Conservation (phyloP, 23 red algal genomes). For the Gracilariopsis chorda region DNA sequence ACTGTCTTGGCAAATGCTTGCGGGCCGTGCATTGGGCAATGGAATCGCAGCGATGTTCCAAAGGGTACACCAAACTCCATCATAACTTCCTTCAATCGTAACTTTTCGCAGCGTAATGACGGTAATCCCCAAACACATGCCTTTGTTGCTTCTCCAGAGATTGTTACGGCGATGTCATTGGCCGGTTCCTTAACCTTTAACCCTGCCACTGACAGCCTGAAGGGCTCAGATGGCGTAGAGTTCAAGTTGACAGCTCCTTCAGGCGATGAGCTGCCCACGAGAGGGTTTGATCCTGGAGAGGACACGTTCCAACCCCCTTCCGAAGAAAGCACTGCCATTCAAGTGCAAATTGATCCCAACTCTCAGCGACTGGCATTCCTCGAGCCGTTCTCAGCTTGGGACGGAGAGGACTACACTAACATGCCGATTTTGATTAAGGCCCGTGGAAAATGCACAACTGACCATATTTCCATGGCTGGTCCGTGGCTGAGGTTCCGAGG, state of each 20-base stretch:
- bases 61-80: constrained; percentile 98
- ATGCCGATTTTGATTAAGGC: constrained; percentile 96
- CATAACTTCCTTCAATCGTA: constrained; percentile 97
- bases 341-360: constrained; percentile 51
- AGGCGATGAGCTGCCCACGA: constrained; percentile 87
- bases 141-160: constrained; percentile 95
- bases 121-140: constrained; percentile 97
- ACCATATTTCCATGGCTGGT: constrained; percentile 99
- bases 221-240: constrained; percentile 68
- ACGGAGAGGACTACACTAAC: constrained; percentile 90
- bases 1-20: constrained; percentile 97
- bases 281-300: constrained; percentile 91
- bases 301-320: constrained; percentile 95
- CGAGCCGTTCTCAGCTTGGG: constrained; percentile 87
- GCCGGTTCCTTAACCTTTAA: constrained; percentile 93
- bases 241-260: constrained; percentile 79
- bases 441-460: constrained; percentile 97
- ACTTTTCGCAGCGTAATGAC: constrained; percentile 98
- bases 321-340: constrained; percentile 57
- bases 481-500: constrained; percentile 99
- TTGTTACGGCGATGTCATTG: constrained; percentile 92
- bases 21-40: constrained; percentile 99
- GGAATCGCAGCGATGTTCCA: constrained; percentile 94
- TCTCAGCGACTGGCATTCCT: constrained; percentile 86
- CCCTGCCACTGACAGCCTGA: constrained; percentile 81